Base-by-base conservation (phyloP, 2,329 filamentous ascomycete genomes). In the Cytospora schulzeri region DNA sequence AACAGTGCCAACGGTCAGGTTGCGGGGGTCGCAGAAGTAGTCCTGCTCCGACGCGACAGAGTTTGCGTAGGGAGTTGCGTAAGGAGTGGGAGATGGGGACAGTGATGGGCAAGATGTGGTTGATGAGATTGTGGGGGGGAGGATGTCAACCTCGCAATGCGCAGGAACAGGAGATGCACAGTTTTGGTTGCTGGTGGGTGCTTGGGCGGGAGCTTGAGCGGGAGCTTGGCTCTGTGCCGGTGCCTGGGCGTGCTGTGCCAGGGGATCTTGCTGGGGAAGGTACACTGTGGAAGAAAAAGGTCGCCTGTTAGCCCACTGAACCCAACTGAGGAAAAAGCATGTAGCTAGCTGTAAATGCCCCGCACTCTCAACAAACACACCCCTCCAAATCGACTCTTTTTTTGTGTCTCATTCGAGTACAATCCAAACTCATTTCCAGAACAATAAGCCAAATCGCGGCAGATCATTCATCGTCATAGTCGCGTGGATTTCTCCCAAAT, bases 21-120 rank as follows among this genome's bases (percentile, higher is more conserved):
- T 92, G 73, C 93, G 89, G 38, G 94, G 93, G 74, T 97, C 93
- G 78, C 94, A 97, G 76, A 95, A 96, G 78, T 92, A 89, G 76
- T 92, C 89, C 70, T 85, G 82, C 73, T 92, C 90, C 2, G 88
- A 87, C 54, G 84, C 80, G 74, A 89, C 80, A 63, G 91, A 87
- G 71, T 85, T 82, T 70, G 91, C 88, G 69, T 92, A 88, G 38
- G 91, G 91, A 85, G 82, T 70, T 8, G 91, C 88, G 69, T 91
- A 88, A 33, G 92, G 91, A 56, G 91, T 91, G 22, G 93, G 92
- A 35, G 92, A 96, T 24, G 93, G 92, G 31, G 92, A 96, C 68
- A 95, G 86, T 65, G 92, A 95, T 70, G 92, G 91, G 81, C 90
- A 94, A 54, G 90, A 88, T 73, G 88, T 89, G 63, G 88, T 85